Conservation (phyloP, 306 rosid genomes). For the Acacia crassicarpa region DNA sequence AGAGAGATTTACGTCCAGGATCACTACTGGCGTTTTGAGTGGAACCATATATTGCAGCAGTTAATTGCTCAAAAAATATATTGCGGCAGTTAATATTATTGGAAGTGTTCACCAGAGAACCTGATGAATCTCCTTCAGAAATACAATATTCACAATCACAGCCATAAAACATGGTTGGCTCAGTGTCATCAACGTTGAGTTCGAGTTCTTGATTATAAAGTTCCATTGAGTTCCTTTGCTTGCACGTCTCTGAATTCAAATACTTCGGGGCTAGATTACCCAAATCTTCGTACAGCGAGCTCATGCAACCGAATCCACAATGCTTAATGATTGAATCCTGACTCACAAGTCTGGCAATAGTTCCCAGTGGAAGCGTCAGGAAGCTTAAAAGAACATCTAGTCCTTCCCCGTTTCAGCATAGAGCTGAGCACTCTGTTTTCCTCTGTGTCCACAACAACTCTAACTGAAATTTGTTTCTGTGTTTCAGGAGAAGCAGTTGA, state of each 20-base stretch:
- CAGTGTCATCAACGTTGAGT: conserved; percentile 1
- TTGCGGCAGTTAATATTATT: background rate
- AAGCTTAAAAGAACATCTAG: background rate
- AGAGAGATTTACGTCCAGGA: too few relatives aligned
- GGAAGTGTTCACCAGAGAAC: background rate
- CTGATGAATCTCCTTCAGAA: background rate
- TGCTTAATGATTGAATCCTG: background rate
- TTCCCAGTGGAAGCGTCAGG: background rate
- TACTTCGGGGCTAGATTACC: background rate
- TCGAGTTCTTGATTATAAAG: background rate
- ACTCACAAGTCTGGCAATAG: background rate
- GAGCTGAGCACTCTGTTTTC: background rate
- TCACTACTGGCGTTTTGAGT: too few relatives aligned
- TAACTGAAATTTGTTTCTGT: background rate
- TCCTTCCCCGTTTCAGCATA: background rate
- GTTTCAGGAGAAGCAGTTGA: background rate
- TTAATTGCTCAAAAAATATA: too few relatives aligned
- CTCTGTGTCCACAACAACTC: background rate
- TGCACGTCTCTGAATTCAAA: background rate
- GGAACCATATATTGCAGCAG: background rate
- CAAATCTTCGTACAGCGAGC: background rate
- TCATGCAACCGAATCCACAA: background rate
- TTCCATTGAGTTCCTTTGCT: conserved; percentile 8
- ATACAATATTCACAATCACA: too few relatives aligned
- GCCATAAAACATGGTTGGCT: background rate